Evolutionary conservation across 2,329 filamentous ascomycete genomes (phyloP).

Genomic region (Diaporthe eres): DNA sequence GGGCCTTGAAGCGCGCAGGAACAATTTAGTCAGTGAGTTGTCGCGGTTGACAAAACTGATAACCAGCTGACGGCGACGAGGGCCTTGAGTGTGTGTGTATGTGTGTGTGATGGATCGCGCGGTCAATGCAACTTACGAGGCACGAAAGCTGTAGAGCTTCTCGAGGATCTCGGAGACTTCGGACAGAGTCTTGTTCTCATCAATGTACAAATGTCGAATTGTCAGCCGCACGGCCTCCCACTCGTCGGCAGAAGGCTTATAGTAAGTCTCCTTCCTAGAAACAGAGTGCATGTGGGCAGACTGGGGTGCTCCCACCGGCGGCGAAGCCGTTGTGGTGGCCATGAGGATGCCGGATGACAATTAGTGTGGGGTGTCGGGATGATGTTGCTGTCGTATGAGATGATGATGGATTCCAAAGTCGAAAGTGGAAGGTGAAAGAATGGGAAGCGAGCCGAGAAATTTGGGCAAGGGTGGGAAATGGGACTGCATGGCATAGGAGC

Average conservation of each 20-base stretch:
- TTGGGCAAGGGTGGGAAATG: constrained; percentile 37
- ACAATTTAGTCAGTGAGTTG: constrained; percentile 22
- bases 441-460: constrained; percentile 40
- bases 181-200: constrained; percentile 37
- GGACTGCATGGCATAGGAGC: constrained; percentile 33
- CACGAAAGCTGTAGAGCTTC: constrained; percentile 14
- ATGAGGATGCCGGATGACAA: not conserved
- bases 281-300: not conserved
- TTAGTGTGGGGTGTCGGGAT: constrained; percentile 7
- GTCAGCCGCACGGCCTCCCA: constrained; percentile 37
- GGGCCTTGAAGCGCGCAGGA: constrained; percentile 18
- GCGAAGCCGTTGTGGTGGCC: not conserved
- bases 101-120: not conserved
- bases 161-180: constrained; percentile 29
- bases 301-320: not conserved
- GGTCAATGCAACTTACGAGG: constrained; percentile 40
- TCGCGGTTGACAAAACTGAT: not conserved
- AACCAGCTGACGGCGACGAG: not conserved
- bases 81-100: not conserved
- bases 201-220: constrained; percentile 38
- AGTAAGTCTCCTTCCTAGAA: constrained; percentile 23
- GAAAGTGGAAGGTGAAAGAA: constrained; percentile 33
- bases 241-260: constrained; percentile 19
- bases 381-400: constrained; percentile 20
- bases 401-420: constrained; percentile 17